Base-by-base conservation (phyloP, 2,329 filamentous ascomycete species). In the Huntiella omanensis region DNA sequence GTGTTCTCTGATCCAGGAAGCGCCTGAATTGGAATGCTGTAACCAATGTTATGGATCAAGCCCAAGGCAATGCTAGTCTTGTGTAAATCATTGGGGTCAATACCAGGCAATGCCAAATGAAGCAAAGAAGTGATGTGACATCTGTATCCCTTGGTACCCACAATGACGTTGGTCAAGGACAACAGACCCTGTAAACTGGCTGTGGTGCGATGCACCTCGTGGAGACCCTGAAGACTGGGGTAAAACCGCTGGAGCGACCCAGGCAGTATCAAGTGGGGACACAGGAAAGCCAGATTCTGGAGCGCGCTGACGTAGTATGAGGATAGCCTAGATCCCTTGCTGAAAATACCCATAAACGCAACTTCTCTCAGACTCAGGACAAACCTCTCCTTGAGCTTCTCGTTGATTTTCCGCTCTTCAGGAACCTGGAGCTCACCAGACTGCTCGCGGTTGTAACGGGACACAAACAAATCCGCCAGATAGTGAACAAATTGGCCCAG, bases 261-360 rank as follows among this genome's bases (percentile, higher is more conserved):
- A 0, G 91, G 91, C 1, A 98, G 69, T 49, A 98, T 88, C 54
- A 96, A 68, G 54, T 85, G 79, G 0, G 91, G 92, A 59, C 98
- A 88, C 40, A 98, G 68, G 55, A 82, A 95, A 2, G 91, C 83
- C 46, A 98, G 66, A 46, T 83, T 83, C 59, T 96, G 88, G 43
- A 98, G 68, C 1, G 88, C 84, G 43, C 83, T 86, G 53, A 95
- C 76, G 53, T 88, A 93, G 65, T 87, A 93, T 60, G 81, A 87
- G 58, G 94, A 86, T 3, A 91, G 80, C 43, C 86, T 87, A 48
- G 77, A 80, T 60, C 87, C 94, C 69, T 98, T 98, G 46, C 87
- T 83, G 60, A 95, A 98, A 43, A 98, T 80, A 22, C 91, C 91
- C 87, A 98, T 95, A 60, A 95, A 98, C 4, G 86, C 85, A 41